Base-by-base conservation (phyloP, 2,329 filamentous ascomycete genomes). In the Westerdykella ornata region DNA sequence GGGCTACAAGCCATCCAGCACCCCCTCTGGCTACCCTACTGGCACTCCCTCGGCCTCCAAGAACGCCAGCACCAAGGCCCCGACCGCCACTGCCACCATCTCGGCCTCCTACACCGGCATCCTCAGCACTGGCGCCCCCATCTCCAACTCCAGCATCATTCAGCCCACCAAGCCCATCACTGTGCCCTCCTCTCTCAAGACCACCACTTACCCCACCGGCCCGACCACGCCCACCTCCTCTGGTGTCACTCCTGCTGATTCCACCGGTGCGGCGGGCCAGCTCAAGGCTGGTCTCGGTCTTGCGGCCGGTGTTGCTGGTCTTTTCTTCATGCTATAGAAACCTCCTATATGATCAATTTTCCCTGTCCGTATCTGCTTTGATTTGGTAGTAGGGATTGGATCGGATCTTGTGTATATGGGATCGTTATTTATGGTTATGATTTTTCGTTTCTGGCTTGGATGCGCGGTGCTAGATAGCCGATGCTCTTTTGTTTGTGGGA, bases 221-320 rank as follows among this genome's bases (percentile, higher is more conserved):
- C 44, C 51, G 40, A 56, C 62, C 44, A 48, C 50, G 37, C 54
- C 59, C 22, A 38, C 48, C 35, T 28, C 43, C 35, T 16, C 26
- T 12, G 44, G 43, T 5, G 19, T 49, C 32, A 53, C 34, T 34
- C 54, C 46, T 49, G 11, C 42, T 3, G 46, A 57, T 51, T 49
- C 46, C 38, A 59, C 67, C 34, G 63, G 63, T 37, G 63, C 60
- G 35, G 65, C 62, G 11, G 52, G 53, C 19, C 49, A 51, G 31
- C 35, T 65, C 45, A 43, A 56, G 43, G 61, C 60, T 38, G 61
- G 59, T 39, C 56, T 68, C 48, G 59, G 65, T 55, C 54, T 71
- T 42, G 65, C 58, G 31, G 68, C 67, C 45, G 58, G 66, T 33
- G 63, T 65, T 17, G 69, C 66, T 40, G 67, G 62, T 48, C 50